Percentiles rank a stretch among this genome's conserved stretches.
These are phyloP conservation scores for Fraxinus nigra DNA, from an alignment of 305 asterid species.

Conservation along the genomic window DNA sequence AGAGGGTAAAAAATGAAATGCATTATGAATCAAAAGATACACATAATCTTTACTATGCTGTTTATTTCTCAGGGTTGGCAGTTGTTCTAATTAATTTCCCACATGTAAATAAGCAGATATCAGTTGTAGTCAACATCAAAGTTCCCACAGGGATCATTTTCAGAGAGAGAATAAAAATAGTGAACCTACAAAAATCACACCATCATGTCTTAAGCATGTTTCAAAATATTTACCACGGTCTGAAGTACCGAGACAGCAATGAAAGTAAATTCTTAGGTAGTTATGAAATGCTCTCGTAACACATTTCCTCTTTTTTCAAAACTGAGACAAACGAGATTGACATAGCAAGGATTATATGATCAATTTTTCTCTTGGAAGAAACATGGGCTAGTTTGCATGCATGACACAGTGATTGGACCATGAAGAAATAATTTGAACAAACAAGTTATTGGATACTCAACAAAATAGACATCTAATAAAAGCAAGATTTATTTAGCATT, in stretches of 20 bases:
- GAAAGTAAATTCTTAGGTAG: background rate
- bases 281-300: background rate
- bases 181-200: background rate
- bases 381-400: background rate
- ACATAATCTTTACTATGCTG: background rate
- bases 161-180: background rate
- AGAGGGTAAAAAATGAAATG: background rate
- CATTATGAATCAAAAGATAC: background rate
- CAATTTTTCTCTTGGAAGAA: background rate
- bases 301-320: background rate
- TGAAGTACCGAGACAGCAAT: background rate
- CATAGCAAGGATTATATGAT: background rate
- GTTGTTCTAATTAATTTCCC: background rate
- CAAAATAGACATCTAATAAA: background rate
- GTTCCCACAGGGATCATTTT: background rate
- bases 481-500: background rate
- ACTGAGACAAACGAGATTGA: background rate
- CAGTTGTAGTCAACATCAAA: background rate
- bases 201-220: background rate
- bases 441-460: background rate
- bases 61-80: background rate
- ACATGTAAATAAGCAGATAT: background rate
- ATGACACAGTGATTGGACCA: background rate
- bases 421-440: background rate
- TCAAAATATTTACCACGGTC: background rate